Conservation (phyloP, 805 yeast genomes). For the Ogataea dorogensis region DNA sequence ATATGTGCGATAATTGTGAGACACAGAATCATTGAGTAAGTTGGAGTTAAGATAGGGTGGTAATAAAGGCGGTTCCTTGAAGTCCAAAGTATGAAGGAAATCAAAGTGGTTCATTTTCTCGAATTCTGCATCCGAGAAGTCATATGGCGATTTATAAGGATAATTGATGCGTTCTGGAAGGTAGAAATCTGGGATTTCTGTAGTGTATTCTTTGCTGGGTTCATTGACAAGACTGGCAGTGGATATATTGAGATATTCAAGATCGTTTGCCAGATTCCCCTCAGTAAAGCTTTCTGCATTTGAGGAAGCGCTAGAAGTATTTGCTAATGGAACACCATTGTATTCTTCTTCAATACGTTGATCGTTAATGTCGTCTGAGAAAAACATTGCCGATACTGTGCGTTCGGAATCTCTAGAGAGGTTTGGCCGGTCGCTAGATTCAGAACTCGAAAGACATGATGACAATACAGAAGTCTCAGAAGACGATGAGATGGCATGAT, state of each 20-base stretch:
- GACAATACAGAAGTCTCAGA: slow-evolving; percentile 15
- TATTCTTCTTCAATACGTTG: slow-evolving; percentile 22
- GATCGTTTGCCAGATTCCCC: slow-evolving; percentile 5
- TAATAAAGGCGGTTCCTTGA: slow-evolving; percentile 36
- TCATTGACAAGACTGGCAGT: slow-evolving; percentile 11
- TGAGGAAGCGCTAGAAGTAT: slow-evolving; percentile 15
- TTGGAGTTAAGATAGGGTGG: slow-evolving; percentile 41
- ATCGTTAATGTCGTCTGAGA: slow-evolving; percentile 29
- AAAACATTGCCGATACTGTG: slow-evolving; percentile 27
- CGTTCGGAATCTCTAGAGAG: slow-evolving; percentile 11
- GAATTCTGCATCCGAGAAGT: slow-evolving; percentile 35
- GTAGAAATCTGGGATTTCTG: slow-evolving; percentile 36
- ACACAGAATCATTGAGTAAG: slow-evolving; percentile 34
- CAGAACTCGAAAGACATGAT: slow-evolving; percentile 13
- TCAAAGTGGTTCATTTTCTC: slow-evolving; percentile 34
- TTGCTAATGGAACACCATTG: slow-evolving; percentile 24
- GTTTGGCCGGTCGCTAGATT: slow-evolving; percentile 8
- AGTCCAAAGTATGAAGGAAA: slow-evolving; percentile 30
- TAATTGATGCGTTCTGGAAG: slow-evolving; percentile 31
- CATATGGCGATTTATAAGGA: slow-evolving; percentile 35
- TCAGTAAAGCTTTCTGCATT: slow-evolving; percentile 11
- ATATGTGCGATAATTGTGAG: slow-evolving; percentile 31
- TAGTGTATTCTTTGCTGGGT: slow-evolving; percentile 25
- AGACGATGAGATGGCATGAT: slow-evolving; percentile 10
- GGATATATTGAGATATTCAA: slow-evolving; percentile 17